Percentiles rank a stretch among this genome's conserved stretches.
These are phyloP conservation scores for Leucocoprinus birnbaumii DNA, from an alignment of 768 basidiomycete genomes.

Conservation along the genomic window DNA sequence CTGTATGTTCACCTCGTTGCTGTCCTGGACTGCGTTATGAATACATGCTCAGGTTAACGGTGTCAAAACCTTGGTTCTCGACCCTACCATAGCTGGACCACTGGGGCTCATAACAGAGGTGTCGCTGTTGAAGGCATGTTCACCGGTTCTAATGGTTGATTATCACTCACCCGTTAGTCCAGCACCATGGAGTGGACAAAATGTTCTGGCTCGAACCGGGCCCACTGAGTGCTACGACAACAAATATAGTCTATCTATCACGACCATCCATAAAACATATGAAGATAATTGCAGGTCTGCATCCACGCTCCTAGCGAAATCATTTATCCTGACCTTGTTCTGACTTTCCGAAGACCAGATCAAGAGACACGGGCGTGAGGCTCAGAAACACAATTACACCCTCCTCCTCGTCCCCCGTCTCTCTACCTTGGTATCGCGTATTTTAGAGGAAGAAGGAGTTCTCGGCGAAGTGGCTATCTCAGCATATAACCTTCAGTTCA, in stretches of 20 bases:
- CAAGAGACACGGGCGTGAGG: conserved; percentile 69
- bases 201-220: conserved; percentile 99
- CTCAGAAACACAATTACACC: conserved; percentile 80
- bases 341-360: conserved; percentile 99
- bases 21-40: neutral
- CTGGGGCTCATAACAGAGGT: conserved; percentile 95
- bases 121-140: conserved; percentile 77
- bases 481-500: conserved; percentile 89
- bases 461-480: conserved; percentile 89
- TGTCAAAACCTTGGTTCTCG: conserved; percentile 94
- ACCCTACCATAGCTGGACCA: conserved; percentile 84
- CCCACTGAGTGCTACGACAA: conserved; percentile 75
- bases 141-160: neutral
- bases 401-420: conserved; percentile 84
- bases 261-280: conserved; percentile 82
- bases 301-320: conserved; percentile 12
- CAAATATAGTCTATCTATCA: conserved; percentile 92
- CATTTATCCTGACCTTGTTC: conserved; percentile 23
- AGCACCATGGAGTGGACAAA: conserved; percentile 99
- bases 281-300: conserved; percentile 88
- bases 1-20: conserved; percentile 40
- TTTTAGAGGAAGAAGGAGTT: conserved; percentile 96
- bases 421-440: conserved; percentile 81
- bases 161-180: conserved; percentile 5
- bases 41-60: conserved; percentile 68